These are phyloP conservation scores for Aplosporella prunicola DNA, from an alignment of 2,329 filamentous ascomycete species.

Conservation along the genomic window DNA sequence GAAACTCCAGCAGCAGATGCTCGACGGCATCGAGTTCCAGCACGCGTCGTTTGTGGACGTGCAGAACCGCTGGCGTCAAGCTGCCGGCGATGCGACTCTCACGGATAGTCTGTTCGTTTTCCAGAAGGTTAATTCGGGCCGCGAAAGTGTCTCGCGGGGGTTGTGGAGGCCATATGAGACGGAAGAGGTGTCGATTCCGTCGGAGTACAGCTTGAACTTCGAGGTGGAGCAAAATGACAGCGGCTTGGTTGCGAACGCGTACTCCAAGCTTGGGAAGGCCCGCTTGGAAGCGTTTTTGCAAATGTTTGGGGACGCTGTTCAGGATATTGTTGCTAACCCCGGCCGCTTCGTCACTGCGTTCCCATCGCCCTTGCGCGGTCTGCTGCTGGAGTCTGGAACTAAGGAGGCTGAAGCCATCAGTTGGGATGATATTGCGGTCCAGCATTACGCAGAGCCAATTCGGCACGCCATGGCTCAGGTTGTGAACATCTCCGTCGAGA, in stretches of 20 bases:
- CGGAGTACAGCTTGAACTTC: constrained; percentile 11
- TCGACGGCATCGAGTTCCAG: constrained; percentile 11
- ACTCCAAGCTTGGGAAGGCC: constrained; percentile 6
- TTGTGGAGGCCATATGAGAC: constrained; percentile 9
- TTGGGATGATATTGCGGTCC: constrained; percentile 9
- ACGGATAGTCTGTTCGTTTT: constrained; percentile 10
- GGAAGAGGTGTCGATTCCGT: constrained; percentile 7
- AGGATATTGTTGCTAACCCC: constrained; percentile 9
- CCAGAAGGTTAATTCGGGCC: constrained; percentile 6
- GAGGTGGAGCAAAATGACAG: constrained; percentile 8
- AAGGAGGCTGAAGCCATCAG: constrained; percentile 1
- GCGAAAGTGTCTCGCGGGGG: constrained; percentile 3
- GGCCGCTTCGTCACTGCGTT: constrained; percentile 6
- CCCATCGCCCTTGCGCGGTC: constrained; percentile 2
- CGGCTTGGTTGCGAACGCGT: constrained; percentile 1
- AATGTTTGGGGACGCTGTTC: constrained; percentile 5
- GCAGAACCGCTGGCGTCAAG: constrained; percentile 9
- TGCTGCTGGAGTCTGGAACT: constrained; percentile 3
- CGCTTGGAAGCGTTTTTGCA: constrained; percentile 7
- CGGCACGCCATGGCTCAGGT: constrained; percentile 7
- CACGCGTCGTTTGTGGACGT: constrained; percentile 10
- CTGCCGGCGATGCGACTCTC: constrained; percentile 1
- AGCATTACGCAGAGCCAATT: constrained; percentile 7
- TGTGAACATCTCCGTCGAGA: constrained; percentile 5
- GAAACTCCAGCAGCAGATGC: constrained; percentile 55